These are phyloP conservation scores for Colletotrichum karsti DNA, from an alignment of 2,329 filamentous ascomycete species.

Conservation along the genomic window DNA sequence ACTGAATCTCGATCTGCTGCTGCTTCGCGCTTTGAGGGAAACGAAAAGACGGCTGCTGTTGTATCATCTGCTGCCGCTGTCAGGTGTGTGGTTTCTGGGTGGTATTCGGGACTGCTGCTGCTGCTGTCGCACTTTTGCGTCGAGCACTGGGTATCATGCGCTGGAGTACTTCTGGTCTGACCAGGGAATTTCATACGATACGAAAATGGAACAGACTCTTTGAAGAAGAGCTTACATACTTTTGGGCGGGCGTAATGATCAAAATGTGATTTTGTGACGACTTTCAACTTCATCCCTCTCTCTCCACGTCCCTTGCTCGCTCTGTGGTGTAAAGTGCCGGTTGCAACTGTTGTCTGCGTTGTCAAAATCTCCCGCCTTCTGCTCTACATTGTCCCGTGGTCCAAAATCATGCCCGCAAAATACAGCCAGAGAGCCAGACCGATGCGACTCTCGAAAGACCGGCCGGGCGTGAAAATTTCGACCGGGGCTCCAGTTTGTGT, in stretches of 20 bases:
- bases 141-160: conserved; percentile 28
- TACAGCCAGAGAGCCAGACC: no score
- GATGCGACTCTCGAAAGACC: not conserved
- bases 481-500: not conserved
- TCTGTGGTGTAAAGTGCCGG: not conserved
- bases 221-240: conserved; percentile 21
- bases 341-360: no score
- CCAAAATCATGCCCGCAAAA: no score
- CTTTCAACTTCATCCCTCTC: not conserved
- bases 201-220: conserved; percentile 29
- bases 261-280: conserved; percentile 28
- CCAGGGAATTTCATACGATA: conserved; percentile 24
- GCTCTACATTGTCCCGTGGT: not conserved
- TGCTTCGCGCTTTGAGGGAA: not conserved
- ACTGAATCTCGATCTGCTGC: no score
- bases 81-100: conserved; percentile 15
- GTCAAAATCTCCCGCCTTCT: no score
- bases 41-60: conserved; percentile 10
- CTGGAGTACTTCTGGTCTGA: conserved; percentile 30
- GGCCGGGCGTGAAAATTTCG: not conserved
- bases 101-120: conserved; percentile 22
- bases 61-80: not conserved
- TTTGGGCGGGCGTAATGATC: conserved; percentile 25
- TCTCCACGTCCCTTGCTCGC: not conserved
- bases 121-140: conserved; percentile 16